Conservation (phyloP, 768 basidiomycete species). For the Galerina sulciceps region DNA sequence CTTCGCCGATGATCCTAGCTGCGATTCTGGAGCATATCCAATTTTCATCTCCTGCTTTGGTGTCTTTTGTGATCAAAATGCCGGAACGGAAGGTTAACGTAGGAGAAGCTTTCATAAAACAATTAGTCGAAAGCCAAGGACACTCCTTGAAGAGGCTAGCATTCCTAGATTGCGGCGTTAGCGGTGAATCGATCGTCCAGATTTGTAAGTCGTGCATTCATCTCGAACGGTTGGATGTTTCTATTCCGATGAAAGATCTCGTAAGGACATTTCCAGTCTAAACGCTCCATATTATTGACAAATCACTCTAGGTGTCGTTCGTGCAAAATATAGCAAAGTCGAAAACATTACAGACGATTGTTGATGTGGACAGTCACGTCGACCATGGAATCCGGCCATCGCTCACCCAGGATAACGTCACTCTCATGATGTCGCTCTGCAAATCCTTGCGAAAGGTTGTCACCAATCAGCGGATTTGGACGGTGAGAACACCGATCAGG, state of each 20-base stretch:
- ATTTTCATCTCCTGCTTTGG: constrained; percentile 33
- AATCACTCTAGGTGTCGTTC: constrained; percentile 32
- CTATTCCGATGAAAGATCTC: constrained; percentile 54
- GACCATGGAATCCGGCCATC: constrained; percentile 41
- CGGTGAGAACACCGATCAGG: constrained; percentile 39
- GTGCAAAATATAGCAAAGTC: constrained; percentile 38
- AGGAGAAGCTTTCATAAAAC: constrained; percentile 41
- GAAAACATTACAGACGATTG: constrained; percentile 43
- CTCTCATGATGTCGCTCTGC: constrained; percentile 43
- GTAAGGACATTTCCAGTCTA: constrained; percentile 32
- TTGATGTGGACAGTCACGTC: constrained; percentile 49
- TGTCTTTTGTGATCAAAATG: constrained; percentile 47
- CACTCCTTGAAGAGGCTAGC: constrained; percentile 46
- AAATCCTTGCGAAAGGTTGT: constrained; percentile 49
- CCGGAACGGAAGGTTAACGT: constrained; percentile 46
- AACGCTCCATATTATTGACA: neutral
- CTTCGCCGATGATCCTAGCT: constrained; percentile 30
- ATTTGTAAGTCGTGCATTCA: constrained; percentile 47
- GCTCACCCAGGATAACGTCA: constrained; percentile 41
- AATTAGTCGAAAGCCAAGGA: constrained; percentile 45
- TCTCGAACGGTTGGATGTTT: constrained; percentile 54
- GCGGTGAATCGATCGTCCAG: constrained; percentile 37
- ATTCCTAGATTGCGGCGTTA: constrained; percentile 51
- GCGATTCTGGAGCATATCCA: constrained; percentile 36
- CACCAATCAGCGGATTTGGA: constrained; percentile 57